Percentiles rank a stretch among this genome's conserved stretches.
Evolutionary conservation across 345 rosid genomes (phyloP).

Genomic region (Gossypium bickii): DNA sequence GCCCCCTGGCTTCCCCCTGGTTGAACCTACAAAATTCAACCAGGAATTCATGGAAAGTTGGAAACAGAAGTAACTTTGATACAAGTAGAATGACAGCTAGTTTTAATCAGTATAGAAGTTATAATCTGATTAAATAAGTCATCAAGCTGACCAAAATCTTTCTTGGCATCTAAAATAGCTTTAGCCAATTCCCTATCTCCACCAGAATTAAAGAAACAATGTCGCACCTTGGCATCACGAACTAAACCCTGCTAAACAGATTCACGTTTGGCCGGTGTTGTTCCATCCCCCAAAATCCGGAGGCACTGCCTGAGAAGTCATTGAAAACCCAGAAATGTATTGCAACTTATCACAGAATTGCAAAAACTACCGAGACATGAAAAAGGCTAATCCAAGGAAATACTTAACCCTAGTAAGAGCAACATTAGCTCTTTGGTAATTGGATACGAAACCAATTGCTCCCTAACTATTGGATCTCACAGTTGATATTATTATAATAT

Average conservation of each 20-base stretch:
- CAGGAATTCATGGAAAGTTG: too few species aligned
- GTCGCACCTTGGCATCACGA: constrained; percentile 35
- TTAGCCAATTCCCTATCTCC: constrained; percentile 36
- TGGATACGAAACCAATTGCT: constrained; percentile 29
- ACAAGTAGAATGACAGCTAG: too few species aligned
- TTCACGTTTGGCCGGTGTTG: constrained; percentile 24
- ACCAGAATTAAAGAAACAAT: constrained; percentile 37
- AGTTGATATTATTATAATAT: constrained; percentile 36
- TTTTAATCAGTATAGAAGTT: too few species aligned
- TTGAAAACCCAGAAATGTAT: not conserved
- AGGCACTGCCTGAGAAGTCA: constrained; percentile 34
- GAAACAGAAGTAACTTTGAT: too few species aligned
- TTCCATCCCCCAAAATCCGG: constrained; percentile 49
- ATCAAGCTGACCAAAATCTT: constrained; percentile 36
- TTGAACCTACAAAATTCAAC: too few species aligned
- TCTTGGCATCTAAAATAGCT: constrained; percentile 25
- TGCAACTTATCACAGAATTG: not conserved
- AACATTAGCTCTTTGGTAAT: constrained; percentile 28
- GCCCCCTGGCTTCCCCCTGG: too few species aligned
- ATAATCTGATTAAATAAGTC: constrained; percentile 26
- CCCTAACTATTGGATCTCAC: constrained; percentile 34
- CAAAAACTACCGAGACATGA: not conserved
- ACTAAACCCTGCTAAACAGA: constrained; percentile 36
- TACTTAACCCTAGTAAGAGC: constrained; percentile 26
- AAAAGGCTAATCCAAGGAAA: not conserved